Evolutionary conservation across 2,329 filamentous ascomycete genomes (phyloP).

Genomic region (Hypoxylon sp.): DNA sequence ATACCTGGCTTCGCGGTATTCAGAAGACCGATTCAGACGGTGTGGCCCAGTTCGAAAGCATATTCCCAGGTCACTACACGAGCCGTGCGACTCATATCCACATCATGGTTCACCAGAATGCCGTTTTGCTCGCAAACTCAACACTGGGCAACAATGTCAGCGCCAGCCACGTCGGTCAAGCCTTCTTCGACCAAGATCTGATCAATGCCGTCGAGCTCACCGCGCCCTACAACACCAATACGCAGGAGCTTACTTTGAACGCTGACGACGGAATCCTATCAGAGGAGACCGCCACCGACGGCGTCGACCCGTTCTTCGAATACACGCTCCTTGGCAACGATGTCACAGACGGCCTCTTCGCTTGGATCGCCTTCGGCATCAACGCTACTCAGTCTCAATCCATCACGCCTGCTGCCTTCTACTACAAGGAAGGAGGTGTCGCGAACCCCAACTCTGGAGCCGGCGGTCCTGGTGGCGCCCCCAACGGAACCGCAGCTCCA

Average conservation of each 20-base stretch:
- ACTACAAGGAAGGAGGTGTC: slow-evolving; percentile 56
- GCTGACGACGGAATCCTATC: slow-evolving; percentile 51
- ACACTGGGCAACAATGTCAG: slow-evolving; percentile 64
- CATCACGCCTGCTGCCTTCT: slow-evolving; percentile 54
- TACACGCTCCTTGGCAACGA: slow-evolving; percentile 71
- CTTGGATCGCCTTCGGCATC: slow-evolving; percentile 69
- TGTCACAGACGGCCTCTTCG: slow-evolving; percentile 67
- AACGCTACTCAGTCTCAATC: slow-evolving; percentile 52
- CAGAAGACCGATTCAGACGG: slow-evolving; percentile 60
- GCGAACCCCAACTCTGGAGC: slow-evolving; percentile 46
- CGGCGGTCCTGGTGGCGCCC: slow-evolving; percentile 41
- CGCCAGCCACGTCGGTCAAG: slow-evolving; percentile 73
- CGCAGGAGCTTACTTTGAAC: slow-evolving; percentile 60
- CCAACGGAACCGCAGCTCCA: slow-evolving; percentile 13
- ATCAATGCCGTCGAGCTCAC: slow-evolving; percentile 65
- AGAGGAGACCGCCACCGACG: slow-evolving; percentile 48
- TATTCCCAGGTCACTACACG: slow-evolving; percentile 64
- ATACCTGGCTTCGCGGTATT: slow-evolving; percentile 60
- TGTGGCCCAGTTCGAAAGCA: slow-evolving; percentile 59
- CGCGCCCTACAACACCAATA: slow-evolving; percentile 64
- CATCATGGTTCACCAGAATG: slow-evolving; percentile 62
- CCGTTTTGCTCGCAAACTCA: slow-evolving; percentile 58
- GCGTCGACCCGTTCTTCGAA: slow-evolving; percentile 60
- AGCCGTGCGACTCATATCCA: slow-evolving; percentile 65
- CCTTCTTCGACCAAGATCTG: slow-evolving; percentile 75